Evolutionary conservation across 305 asterid genomes (phyloP), one percentile per base, ranked within the genome.

Genomic region (Fraxinus albicans): DNA sequence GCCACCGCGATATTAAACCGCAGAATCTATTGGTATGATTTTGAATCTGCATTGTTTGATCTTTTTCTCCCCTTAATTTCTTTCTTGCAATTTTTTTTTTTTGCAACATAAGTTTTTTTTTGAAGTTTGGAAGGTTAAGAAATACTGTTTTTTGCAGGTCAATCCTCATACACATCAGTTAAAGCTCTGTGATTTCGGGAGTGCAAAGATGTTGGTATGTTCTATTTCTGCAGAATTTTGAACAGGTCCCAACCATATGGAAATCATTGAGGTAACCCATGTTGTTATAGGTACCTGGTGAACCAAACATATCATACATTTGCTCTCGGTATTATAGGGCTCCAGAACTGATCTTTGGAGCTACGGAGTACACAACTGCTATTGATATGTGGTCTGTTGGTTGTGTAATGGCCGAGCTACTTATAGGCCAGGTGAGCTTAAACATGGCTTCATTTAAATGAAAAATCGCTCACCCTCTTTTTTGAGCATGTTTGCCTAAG

Each of bases 351-450:
- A 96, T 96, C 25, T 96, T 96, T 79, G 99, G 98, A 75, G 98
- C 99, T 77, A 91, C 97, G 0, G 98, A 94, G 85, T 96, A 96
- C 85, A 94, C 99, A 8, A 88, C 92, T 75, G 98, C 99, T 23
- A 93, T 96, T 65, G 99, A 96, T 87, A 90, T 93, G 96, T 96
- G 99, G 99, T 96, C 99, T 25, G 96, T 85, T 73, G 99, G 99
- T 83, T 96, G 99, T 77, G 99, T 96, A 73, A 91, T 94, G 98
- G 95, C 97, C 35, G 99, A 96, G 86, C 92, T 94, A 63, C 95
- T 96, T 85, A 85, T 93, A 27, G 98, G 99, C 17, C 95, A 91
- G 94, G 99, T 96, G 73, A 36, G 80, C 12, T 0, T n/a, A n/a
- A 13, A 53, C 63, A 17, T 9, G 2, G 63, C 63, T 53, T 53